Base-by-base conservation (phyloP, 768 basidiomycete species). In the Collybiopsis luxurians region DNA sequence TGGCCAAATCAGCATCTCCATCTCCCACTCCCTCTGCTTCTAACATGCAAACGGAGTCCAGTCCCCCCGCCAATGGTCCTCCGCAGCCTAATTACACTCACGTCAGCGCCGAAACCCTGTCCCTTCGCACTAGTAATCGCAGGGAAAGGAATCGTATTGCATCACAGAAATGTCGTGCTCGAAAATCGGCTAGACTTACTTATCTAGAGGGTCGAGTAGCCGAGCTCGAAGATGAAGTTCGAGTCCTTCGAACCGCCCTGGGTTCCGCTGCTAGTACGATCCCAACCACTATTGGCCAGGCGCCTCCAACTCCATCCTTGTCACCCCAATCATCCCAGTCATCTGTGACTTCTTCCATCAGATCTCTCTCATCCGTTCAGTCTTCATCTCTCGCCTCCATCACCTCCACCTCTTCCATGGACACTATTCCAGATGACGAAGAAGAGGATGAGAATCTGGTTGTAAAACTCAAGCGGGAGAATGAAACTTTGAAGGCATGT, bases 301-400 rank as follows among this genome's bases (percentile, higher is more conserved):
- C 11, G 9, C 53, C 40, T 5, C 53, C 39, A 11, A 54, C 53
- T 3, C 53, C 40, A 26, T 15, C 39, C 28, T 21, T 54, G 53
- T 40, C 40, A 3, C 40, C 53, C 27, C 53, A 44, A 44, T 36
- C 53, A 5, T 30, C 53, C 4, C 30, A 43, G 28, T 54, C 42
- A 4, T 54, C 53, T 19, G n/a, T 54, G 26, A n/a, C 40, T 15
- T 54, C 53, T 24, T 53, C 53, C 27, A 54, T 24, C 23, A 24
- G 40, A 45, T 54, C 53, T 44, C 43, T 54, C 10, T 24, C 53
- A 26, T 54, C 53, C 13, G 11, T 54, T 13, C 23, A 54, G 21
- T 54, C 53, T 3, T 54, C 53, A 30, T 54, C 53, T 31, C 43
- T 54, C n/a, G 53, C 53, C n/a, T 54, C 53, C 1, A 54, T 54